phyloP scores from a whole-genome alignment of 2,329 filamentous ascomycete genomes.

The Aspergillus terreus region DNA sequence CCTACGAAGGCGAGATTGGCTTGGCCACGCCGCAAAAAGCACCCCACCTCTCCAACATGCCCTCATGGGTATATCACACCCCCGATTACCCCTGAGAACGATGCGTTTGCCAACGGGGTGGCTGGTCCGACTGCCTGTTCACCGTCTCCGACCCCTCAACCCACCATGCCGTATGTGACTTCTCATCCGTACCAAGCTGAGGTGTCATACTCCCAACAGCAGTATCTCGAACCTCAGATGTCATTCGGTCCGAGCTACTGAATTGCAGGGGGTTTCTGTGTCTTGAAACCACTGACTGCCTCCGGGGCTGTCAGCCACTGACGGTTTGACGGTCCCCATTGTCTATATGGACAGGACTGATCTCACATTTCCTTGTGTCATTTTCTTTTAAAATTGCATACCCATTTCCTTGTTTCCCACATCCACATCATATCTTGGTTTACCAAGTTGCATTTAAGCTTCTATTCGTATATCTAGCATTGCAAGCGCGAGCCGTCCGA shows the following conservation, averaged over 20 bases:
- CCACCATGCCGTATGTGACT: conserved; percentile 34
- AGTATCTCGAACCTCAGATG: conserved; percentile 33
- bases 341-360: conserved; percentile 6
- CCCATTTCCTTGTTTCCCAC: conserved; percentile 30
- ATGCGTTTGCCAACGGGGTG: conserved; percentile 34
- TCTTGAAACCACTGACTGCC: too few species aligned
- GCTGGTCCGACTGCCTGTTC: conserved; percentile 29
- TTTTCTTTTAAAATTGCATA: conserved; percentile 31
- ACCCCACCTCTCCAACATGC: conserved; percentile 29
- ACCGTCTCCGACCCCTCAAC: conserved; percentile 35
- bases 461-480: conserved; percentile 41
- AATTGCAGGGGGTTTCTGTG: conserved; percentile 1
- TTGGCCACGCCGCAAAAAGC: conserved; percentile 42
- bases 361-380: conserved; percentile 6
- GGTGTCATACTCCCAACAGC: conserved; percentile 30
- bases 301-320: conserved; percentile 4
- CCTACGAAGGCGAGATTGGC: conserved; percentile 40
- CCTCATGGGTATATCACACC: conserved; percentile 46
- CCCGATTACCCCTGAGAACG: conserved; percentile 45
- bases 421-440: conserved; percentile 24
- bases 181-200: conserved; percentile 35
- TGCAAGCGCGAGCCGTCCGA: conserved; percentile 44
- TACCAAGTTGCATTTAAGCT: conserved; percentile 31
- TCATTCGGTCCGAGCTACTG: conserved; percentile 31
- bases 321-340: conserved; percentile 7